Percentiles rank a stretch among this genome's conserved stretches.
Conservation (phyloP, 768 basidiomycete genomes). For the Sarcomyxa edulis region DNA sequence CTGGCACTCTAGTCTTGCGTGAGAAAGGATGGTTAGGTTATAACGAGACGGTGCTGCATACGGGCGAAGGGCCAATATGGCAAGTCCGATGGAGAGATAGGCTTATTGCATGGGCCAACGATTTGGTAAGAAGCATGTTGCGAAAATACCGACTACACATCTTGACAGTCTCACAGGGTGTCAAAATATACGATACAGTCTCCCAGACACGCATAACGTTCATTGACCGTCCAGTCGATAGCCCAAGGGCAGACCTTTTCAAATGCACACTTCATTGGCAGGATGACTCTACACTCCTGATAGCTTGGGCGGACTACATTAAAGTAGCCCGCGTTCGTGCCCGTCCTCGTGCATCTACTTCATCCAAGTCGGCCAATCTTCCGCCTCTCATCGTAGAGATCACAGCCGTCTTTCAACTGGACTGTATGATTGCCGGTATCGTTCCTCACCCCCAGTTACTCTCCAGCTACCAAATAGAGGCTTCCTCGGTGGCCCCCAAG, state of each 20-base stretch:
- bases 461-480: constrained; percentile 13
- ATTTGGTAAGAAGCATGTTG: constrained; percentile 50
- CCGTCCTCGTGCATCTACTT: constrained; percentile 40
- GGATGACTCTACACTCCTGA: constrained; percentile 84
- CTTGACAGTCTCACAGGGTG: constrained; percentile 51
- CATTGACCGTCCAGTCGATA: constrained; percentile 76
- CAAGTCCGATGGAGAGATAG: constrained; percentile 79
- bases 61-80: constrained; percentile 94
- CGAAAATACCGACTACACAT: neutral
- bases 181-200: constrained; percentile 86
- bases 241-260: constrained; percentile 92
- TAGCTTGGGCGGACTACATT: constrained; percentile 92
- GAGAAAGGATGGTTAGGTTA: constrained; percentile 98
- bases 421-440: constrained; percentile 93
- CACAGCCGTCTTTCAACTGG: constrained; percentile 86
- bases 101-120: constrained; percentile 95
- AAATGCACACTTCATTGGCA: constrained; percentile 92
- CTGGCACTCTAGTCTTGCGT: constrained; percentile 77
- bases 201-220: constrained; percentile 76
- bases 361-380: constrained; percentile 38
- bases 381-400: constrained; percentile 78
- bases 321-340: constrained; percentile 81
- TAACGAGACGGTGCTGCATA: constrained; percentile 79
- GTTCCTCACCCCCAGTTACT: constrained; percentile 61
- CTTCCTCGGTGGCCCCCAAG: constrained; percentile 10